These are phyloP conservation scores for Ceratonia siliqua DNA, from an alignment of 306 rosid genomes.

Conservation along the genomic window DNA sequence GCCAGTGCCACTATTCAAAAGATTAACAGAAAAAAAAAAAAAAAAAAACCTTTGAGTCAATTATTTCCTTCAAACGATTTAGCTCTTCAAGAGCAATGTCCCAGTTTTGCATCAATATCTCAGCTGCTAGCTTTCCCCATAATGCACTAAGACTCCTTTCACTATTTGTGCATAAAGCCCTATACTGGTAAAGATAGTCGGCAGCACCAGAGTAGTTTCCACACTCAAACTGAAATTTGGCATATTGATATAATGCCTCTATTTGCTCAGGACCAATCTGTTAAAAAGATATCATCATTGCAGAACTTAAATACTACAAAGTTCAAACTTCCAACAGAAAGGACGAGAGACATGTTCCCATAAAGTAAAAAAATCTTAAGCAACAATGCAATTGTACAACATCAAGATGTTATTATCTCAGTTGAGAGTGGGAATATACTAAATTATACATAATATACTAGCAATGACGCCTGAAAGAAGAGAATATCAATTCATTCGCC, in stretches of 20 bases:
- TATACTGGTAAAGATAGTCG: conserved; percentile 91
- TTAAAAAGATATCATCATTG: conserved; percentile 10
- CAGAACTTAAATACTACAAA: conserved; percentile 14
- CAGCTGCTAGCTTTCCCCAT: conserved; percentile 99
- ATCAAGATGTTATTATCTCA: neutral
- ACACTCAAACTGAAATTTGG: conserved; percentile 95
- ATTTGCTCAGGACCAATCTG: conserved; percentile 92
- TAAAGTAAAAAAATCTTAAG: neutral
- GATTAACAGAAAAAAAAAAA: neutral
- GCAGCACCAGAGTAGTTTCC: conserved; percentile 99
- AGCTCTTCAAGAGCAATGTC: conserved; percentile 95
- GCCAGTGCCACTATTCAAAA: neutral
- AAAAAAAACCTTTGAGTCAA: conserved; percentile 80
- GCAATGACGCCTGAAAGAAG: neutral
- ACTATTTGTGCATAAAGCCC: conserved; percentile 86
- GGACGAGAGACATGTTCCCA: neutral
- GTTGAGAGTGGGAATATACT: neutral
- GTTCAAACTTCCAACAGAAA: neutral
- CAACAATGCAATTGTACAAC: neutral
- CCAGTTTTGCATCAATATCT: conserved; percentile 98
- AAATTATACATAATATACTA: too few species aligned
- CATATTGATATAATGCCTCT: conserved; percentile 94
- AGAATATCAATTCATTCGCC: neutral
- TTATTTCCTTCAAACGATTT: conserved; percentile 84
- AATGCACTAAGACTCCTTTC: conserved; percentile 91